A percentile compares a stretch with the other conserved stretches of the same genome.
phyloP scores from a whole-genome alignment of 768 basidiomycete species.

The Mycena galericulata region DNA sequence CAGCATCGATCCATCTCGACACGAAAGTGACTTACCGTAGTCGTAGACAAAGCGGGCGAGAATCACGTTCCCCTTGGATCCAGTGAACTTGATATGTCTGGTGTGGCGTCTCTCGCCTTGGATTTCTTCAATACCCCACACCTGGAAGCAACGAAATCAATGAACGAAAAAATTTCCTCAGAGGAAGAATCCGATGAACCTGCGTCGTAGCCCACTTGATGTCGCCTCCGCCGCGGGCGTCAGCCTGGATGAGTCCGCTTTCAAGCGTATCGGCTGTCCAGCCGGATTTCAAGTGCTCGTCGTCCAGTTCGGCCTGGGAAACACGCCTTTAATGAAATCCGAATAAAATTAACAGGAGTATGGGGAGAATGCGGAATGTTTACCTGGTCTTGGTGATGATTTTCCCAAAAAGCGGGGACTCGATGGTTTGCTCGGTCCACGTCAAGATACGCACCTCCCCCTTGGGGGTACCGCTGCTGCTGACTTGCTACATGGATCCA shows the following conservation, averaged over 20 bases:
- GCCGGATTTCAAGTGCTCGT: conserved; percentile 55
- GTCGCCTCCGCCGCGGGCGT: conserved; percentile 59
- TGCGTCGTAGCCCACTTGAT: conserved; percentile 71
- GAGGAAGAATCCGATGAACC: conserved; percentile 53
- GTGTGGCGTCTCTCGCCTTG: conserved; percentile 69
- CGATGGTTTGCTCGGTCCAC: neutral
- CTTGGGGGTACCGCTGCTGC: neutral
- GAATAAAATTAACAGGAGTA: too few species aligned
- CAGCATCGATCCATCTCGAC: too few species aligned
- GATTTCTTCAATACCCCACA: conserved; percentile 76
- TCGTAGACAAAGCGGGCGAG: conserved; percentile 72
- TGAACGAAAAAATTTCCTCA: neutral
- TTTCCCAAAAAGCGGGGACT: neutral
- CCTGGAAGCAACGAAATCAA: conserved; percentile 38
- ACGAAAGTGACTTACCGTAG: conserved; percentile 60
- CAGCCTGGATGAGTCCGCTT: conserved; percentile 56
- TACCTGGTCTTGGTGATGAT: neutral
- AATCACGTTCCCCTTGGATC: conserved; percentile 66
- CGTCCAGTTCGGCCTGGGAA: conserved; percentile 56
- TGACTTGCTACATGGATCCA: too few species aligned
- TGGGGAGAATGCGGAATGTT: too few species aligned
- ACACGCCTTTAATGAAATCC: too few species aligned
- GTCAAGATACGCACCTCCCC: neutral
- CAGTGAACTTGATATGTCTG: conserved; percentile 71
- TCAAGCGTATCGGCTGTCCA: conserved; percentile 54